These are phyloP conservation scores for Phytophthora uliginosa DNA, from an alignment of 352 stramenopile genomes.

Conservation along the genomic window DNA sequence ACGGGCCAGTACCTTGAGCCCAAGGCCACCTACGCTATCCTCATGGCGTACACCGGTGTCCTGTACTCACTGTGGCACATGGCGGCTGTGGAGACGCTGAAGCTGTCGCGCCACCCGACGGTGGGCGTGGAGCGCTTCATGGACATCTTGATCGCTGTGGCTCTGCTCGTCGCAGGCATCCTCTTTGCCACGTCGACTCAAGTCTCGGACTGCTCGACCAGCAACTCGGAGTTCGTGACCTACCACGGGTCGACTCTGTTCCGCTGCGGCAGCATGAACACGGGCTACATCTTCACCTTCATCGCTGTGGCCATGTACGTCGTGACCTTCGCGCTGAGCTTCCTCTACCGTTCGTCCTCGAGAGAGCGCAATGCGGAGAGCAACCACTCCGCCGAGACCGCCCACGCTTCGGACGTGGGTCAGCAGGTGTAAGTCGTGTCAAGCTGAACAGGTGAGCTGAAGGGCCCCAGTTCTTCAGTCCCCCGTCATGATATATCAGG, in stretches of 20 bases:
- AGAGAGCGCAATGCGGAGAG: constrained; percentile 25
- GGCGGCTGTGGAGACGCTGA: constrained; percentile 48
- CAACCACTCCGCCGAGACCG: constrained; percentile 27
- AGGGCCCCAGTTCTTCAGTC: not conserved
- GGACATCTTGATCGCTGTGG: constrained; percentile 41
- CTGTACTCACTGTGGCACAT: constrained; percentile 60
- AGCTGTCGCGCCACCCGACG: constrained; percentile 44
- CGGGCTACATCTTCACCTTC: constrained; percentile 52
- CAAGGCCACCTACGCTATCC: constrained; percentile 52
- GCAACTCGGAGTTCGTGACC: constrained; percentile 38
- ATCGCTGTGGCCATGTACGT: constrained; percentile 45
- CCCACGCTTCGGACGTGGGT: constrained; percentile 24
- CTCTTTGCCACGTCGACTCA: constrained; percentile 44
- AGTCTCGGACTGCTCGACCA: constrained; percentile 45
- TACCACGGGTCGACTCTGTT: constrained; percentile 49
- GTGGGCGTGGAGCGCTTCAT: constrained; percentile 44
- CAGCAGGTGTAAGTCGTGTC: constrained; percentile 26
- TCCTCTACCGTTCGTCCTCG: constrained; percentile 32
- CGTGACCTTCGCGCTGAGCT: constrained; percentile 46
- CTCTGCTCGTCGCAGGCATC: constrained; percentile 45
- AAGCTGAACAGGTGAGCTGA: not conserved
- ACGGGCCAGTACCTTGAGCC: constrained; percentile 55
- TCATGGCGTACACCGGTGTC: constrained; percentile 52
- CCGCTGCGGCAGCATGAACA: constrained; percentile 56
- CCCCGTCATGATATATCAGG: not conserved